These are phyloP conservation scores for Cladophialophora exuberans DNA, from an alignment of 2,329 filamentous ascomycete genomes.

Conservation along the genomic window DNA sequence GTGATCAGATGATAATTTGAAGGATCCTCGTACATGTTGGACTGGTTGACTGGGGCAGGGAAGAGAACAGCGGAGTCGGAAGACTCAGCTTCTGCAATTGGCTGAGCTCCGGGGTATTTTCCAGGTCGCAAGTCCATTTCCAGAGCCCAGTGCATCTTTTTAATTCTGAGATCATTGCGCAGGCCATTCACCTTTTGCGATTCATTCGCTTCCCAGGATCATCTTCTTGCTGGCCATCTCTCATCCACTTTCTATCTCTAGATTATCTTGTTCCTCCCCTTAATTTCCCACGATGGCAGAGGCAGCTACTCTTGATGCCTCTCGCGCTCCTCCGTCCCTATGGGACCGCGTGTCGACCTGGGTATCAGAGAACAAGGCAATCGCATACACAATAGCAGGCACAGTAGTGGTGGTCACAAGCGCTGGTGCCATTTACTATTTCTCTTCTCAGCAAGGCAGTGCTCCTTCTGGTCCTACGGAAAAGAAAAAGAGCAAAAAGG, in stretches of 20 bases:
- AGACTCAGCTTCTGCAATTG: background rate
- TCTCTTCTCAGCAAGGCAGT: conserved; percentile 57
- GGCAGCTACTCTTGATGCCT: conserved; percentile 25
- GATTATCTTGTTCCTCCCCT: conserved; percentile 16
- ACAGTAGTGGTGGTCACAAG: conserved; percentile 89
- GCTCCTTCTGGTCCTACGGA: conserved; percentile 43
- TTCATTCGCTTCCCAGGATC: background rate
- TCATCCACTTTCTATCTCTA: conserved; percentile 5
- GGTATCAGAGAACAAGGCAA: conserved; percentile 93
- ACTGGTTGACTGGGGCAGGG: background rate
- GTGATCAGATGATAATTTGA: background rate
- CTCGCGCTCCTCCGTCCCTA: conserved; percentile 62
- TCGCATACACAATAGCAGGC: conserved; percentile 94
- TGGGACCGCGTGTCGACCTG: conserved; percentile 91
- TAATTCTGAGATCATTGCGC: conserved; percentile 9
- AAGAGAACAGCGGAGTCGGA: background rate
- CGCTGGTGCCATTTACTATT: conserved; percentile 91
- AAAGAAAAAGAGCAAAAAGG: conserved; percentile 84
- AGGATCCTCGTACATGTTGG: background rate
- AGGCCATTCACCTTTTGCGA: background rate
- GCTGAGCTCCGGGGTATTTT: background rate
- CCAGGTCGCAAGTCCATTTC: conserved; percentile 7
- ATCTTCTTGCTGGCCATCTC: background rate
- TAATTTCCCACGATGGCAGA: conserved; percentile 25
- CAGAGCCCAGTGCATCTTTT: background rate